Evolutionary conservation across 2,329 filamentous ascomycete genomes (phyloP), one percentile per base, ranked within the genome.

Genomic region (Sporothrix mexicana): DNA sequence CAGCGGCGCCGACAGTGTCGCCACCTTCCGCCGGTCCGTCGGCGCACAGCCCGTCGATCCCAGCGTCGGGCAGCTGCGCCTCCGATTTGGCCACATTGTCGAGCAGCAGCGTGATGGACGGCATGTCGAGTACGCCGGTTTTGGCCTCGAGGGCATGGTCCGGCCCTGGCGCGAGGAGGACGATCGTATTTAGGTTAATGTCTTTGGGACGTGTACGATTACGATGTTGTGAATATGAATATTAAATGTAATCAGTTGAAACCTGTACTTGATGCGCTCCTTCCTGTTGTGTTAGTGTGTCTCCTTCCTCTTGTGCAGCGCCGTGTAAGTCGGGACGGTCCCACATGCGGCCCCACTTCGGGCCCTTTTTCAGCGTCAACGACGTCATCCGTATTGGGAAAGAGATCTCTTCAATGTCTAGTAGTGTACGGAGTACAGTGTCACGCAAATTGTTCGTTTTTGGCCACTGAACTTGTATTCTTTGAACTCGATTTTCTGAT

Each of bases 71-170:
- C 45, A 20, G 36, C 30, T 73, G 57, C 57, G 70, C 13, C 67
- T 74, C 41, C 70, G 70, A 10, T 72, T 74, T 25, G 73, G 73
- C 17, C 59, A 55, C 51, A 25, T 74, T 20, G 51, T 51, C 66
- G 47, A 20, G 17, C 12, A 68, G 41, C 61, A 66, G n/a, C 41
- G 41, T 7, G 72, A 53, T 17, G 51, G 51, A 1, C 10, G 12
- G 20, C 10, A 12, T 3, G 67, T 66, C 20, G 49, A 43, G 30
- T 62, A 68, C 10, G 81, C 79, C 73, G 80, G 78, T 72, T 80
- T 81, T 69, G 71, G 69, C 2, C 41, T 72, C 51, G 70, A 79
- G 53, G 67, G 67, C 12, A 45, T 10, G 1, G 67, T 69, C 8
- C 20, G 51, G 36, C 67, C 67, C 12, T 59, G 47, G 67, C 67